Conservation (phyloP, 306 rosid species). For the Castanea sativa region DNA sequence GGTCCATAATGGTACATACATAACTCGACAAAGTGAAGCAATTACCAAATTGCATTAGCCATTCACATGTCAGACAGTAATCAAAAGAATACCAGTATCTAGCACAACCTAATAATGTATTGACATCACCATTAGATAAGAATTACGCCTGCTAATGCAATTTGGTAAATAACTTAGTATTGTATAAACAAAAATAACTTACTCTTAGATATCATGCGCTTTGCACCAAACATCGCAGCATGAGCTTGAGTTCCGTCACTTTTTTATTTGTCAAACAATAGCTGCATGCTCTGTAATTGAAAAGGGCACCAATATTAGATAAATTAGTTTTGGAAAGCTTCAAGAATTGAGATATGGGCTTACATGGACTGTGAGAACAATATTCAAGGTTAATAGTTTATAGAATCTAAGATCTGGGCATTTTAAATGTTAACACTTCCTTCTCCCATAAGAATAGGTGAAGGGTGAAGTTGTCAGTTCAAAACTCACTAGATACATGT, state of each 20-base stretch:
- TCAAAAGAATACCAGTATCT: not conserved
- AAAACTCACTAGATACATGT: too few relatives aligned
- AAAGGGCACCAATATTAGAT: conserved; percentile 23
- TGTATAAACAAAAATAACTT: conserved; percentile 14
- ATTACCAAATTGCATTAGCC: not conserved
- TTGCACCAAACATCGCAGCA: conserved; percentile 44
- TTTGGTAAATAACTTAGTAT: not conserved
- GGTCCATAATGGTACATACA: not conserved
- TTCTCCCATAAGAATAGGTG: too few relatives aligned
- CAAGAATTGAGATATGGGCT: not conserved
- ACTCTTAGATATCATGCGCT: conserved; percentile 44
- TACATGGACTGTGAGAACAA: too few relatives aligned
- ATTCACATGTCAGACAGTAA: not conserved
- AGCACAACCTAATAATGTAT: not conserved
- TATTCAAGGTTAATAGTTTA: too few relatives aligned
- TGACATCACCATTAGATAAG: too few relatives aligned
- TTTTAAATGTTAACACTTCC: too few relatives aligned
- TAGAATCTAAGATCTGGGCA: too few relatives aligned
- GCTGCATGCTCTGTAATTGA: conserved; percentile 22
- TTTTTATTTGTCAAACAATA: conserved; percentile 37
- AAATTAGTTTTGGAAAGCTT: conserved; percentile 38
- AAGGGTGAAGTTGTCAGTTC: too few relatives aligned
- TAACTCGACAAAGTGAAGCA: not conserved
- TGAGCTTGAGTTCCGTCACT: conserved; percentile 54
- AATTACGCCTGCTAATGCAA: too few relatives aligned